Conservation (phyloP, 306 rosid species). For the Trifolium fragiferum region DNA sequence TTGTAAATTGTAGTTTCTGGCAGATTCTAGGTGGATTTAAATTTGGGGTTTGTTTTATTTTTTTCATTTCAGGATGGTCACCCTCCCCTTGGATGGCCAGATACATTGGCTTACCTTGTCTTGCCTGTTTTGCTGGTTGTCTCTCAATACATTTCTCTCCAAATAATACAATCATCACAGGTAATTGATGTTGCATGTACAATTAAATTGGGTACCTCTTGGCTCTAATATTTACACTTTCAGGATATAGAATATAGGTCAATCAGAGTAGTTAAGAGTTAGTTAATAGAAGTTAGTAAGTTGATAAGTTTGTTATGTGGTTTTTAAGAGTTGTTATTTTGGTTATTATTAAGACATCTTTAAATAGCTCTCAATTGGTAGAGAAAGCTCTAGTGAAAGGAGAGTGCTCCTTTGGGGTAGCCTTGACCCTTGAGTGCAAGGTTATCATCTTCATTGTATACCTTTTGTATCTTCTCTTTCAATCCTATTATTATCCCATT, state of each 20-base stretch:
- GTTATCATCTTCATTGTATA: no score
- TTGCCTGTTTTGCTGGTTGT: conserved; percentile 81
- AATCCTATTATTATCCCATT: no score
- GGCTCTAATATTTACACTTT: conserved; percentile 21
- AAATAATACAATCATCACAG: conserved; percentile 95
- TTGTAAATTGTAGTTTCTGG: conserved; percentile 23
- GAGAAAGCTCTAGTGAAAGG: no score
- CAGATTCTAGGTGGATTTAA: conserved; percentile 21
- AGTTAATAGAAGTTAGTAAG: no score
- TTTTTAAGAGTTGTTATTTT: no score
- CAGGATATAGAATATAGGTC: background rate
- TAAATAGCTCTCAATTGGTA: no score
- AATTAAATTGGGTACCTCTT: conserved; percentile 34
- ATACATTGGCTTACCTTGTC: conserved; percentile 95
- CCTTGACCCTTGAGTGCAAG: no score
- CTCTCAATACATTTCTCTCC: conserved; percentile 93
- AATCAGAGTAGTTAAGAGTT: no score
- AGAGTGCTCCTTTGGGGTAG: no score
- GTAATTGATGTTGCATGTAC: conserved; percentile 55
- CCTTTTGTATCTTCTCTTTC: no score
- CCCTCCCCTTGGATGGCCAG: conserved; percentile 99
- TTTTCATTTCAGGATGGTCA: conserved; percentile 79
- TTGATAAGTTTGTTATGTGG: no score
- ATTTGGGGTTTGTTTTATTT: conserved; percentile 39
- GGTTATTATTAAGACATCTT: no score